Conservation (phyloP, 2,329 filamentous ascomycete genomes). For the Madurella mycetomatis region DNA sequence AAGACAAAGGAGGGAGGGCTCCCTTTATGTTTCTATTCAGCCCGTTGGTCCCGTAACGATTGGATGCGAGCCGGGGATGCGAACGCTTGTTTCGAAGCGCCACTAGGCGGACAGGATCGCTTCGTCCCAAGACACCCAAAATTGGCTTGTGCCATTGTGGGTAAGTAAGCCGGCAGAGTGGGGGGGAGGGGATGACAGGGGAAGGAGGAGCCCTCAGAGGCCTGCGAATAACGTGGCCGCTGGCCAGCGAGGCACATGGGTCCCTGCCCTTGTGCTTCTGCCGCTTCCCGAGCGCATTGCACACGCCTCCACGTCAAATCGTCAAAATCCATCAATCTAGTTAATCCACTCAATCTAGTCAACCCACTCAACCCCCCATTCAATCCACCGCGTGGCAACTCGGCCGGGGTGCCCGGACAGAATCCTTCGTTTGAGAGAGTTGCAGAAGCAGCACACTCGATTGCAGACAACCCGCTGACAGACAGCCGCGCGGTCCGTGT, state of each 20-base stretch:
- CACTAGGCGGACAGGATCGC: constrained; percentile 13
- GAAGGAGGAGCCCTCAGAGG: not conserved
- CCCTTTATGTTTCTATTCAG: constrained; percentile 26
- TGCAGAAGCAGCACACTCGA: not conserved
- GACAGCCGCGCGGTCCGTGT: constrained; percentile 11
- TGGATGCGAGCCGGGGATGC: constrained; percentile 13
- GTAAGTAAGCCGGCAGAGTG: constrained; percentile 3
- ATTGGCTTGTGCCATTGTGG: constrained; percentile 8
- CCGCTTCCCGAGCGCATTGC: not conserved
- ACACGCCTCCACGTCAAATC: not conserved
- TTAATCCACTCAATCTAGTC: too few relatives aligned
- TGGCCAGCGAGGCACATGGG: not conserved
- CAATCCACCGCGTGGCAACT: too few relatives aligned
- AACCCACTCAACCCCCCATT: too few relatives aligned
- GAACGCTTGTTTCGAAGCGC: constrained; percentile 22
- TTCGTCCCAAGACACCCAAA: constrained; percentile 17
- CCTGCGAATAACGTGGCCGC: not conserved
- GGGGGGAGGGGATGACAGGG: constrained; percentile 1
- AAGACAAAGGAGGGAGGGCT: constrained; percentile 9
- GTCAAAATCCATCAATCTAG: too few relatives aligned
- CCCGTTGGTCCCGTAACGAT: constrained; percentile 18
- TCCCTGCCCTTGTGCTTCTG: not conserved
- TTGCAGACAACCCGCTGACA: not conserved
- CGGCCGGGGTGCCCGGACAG: too few relatives aligned
- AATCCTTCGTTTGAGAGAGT: not conserved